Percentiles rank a stretch among this genome's conserved stretches.
These are phyloP conservation scores for Coemansia pectinata DNA, from an alignment of 192 early-diverging fungal genomes.

Conservation along the genomic window DNA sequence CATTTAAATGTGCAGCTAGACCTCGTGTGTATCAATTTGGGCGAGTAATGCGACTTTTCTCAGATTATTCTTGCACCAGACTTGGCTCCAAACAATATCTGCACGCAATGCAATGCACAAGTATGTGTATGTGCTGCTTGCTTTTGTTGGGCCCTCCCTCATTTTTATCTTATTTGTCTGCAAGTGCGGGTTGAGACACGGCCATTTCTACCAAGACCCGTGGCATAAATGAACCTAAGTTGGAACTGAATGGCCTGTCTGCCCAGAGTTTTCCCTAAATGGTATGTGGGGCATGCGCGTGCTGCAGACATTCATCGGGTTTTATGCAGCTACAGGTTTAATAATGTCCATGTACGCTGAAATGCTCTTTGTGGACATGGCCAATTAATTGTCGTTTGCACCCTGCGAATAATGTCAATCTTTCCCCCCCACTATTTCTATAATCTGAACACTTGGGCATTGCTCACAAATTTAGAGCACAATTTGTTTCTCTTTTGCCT, in stretches of 20 bases:
- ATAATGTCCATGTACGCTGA: background rate
- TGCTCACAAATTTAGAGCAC: background rate
- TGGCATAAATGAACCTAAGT: background rate
- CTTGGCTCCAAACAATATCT: background rate
- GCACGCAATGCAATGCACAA: constrained; percentile 1
- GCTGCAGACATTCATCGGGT: background rate
- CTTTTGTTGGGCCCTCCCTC: background rate
- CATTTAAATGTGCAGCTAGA: background rate
- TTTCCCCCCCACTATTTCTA: background rate
- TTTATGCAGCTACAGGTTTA: constrained; percentile 1
- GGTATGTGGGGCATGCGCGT: background rate
- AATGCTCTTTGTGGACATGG: background rate
- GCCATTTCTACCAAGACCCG: background rate
- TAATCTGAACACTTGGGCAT: background rate
- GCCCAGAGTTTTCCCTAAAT: background rate
- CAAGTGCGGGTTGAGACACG: background rate
- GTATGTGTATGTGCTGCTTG: background rate
- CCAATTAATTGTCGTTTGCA: background rate
- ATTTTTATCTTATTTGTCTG: background rate
- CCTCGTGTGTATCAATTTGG: background rate
- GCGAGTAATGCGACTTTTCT: background rate
- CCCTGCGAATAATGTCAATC: background rate
- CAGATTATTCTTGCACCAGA: background rate
- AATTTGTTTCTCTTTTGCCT: background rate
- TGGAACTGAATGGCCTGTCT: background rate